Conservation (phyloP, 371 early-diverging fungal species). For the Circinella umbellata region DNA sequence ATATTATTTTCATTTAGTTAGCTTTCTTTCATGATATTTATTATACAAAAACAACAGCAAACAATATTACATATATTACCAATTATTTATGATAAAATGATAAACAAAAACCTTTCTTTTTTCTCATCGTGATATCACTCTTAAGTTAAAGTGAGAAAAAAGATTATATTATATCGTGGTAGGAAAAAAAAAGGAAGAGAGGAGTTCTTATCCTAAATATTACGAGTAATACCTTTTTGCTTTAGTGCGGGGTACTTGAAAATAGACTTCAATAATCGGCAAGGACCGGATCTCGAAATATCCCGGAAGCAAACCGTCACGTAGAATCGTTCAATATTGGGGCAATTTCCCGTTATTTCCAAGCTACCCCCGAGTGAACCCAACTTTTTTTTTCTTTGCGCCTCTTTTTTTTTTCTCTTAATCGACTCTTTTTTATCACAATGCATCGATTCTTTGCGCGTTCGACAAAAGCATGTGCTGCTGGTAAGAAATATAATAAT, state of each 20-base stretch:
- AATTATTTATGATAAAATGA: too few species aligned
- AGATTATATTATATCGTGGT: too few species aligned
- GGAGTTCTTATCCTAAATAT: background rate
- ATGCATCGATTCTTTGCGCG: slow-evolving; percentile 17
- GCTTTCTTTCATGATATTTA: background rate
- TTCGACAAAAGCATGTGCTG: slow-evolving; percentile 12
- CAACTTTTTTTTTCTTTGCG: background rate
- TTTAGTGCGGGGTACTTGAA: background rate
- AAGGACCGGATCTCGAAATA: slow-evolving; percentile 1
- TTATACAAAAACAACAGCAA: too few species aligned
- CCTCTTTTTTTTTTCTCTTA: background rate
- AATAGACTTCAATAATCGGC: background rate
- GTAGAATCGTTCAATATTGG: background rate
- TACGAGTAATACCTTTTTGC: background rate
- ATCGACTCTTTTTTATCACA: background rate
- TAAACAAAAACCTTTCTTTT: too few species aligned
- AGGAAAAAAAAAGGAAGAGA: background rate
- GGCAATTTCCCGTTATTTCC: slow-evolving; percentile 2
- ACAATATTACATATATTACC: too few species aligned
- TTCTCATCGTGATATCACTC: too few species aligned
- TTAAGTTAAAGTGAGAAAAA: too few species aligned
- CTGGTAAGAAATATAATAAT: background rate
- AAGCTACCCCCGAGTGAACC: slow-evolving; percentile 3
- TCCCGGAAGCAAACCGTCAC: slow-evolving; percentile 7
- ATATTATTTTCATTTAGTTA: background rate